These are phyloP conservation scores for Podaxis pistillaris DNA, from an alignment of 768 basidiomycete genomes.

Conservation along the genomic window DNA sequence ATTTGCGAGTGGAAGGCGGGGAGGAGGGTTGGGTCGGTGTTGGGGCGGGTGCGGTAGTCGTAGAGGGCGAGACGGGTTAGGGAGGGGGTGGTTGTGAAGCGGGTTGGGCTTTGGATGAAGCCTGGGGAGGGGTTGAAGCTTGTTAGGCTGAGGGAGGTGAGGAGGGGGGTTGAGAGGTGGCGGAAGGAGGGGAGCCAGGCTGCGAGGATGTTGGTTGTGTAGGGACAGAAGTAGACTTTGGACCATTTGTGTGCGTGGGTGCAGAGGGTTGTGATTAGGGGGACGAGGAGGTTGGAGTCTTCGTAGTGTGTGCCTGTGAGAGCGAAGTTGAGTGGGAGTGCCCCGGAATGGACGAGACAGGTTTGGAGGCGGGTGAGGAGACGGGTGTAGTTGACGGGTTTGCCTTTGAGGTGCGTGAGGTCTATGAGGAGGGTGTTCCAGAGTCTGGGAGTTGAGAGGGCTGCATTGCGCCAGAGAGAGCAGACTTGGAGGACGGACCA, in stretches of 20 bases:
- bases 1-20: neutral
- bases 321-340: constrained; percentile 11
- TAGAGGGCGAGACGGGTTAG: constrained; percentile 4
- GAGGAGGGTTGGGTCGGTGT: neutral
- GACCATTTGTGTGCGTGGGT: constrained; percentile 2
- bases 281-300: constrained; percentile 5
- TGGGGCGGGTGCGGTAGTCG: constrained; percentile 5
- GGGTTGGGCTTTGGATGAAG: constrained; percentile 10
- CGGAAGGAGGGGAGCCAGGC: neutral
- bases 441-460: constrained; percentile 12
- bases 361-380: constrained; percentile 10
- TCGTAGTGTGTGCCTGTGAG: constrained; percentile 9
- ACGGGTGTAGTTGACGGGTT: neutral
- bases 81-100: neutral
- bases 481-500: constrained; percentile 15
- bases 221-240: constrained; percentile 11
- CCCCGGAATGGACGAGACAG: constrained; percentile 2
- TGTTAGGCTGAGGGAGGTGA: constrained; percentile 2
- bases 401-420: constrained; percentile 9
- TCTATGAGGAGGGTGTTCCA: constrained; percentile 15
- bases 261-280: constrained; percentile 3
- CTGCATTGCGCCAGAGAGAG: constrained; percentile 15
- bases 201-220: constrained; percentile 9
- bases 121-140: constrained; percentile 7
- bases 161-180: constrained; percentile 8